Evolutionary conservation across 768 basidiomycete species (phyloP).

Genomic region (Cyclocybe cylindracea): DNA sequence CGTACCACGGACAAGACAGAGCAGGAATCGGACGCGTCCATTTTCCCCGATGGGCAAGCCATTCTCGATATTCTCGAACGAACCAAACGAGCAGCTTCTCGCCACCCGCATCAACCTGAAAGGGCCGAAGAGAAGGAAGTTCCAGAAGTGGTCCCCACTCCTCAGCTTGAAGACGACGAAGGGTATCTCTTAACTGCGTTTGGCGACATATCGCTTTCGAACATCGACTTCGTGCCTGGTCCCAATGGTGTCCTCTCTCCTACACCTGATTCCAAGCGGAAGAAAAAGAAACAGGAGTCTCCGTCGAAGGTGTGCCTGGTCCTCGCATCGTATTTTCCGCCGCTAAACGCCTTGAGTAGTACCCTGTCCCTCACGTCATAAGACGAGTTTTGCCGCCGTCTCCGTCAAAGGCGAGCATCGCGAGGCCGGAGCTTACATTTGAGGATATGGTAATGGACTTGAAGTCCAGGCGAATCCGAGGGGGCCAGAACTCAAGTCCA

Average conservation of each 20-base stretch:
- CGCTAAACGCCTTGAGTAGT: constrained; percentile 3
- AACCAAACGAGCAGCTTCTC: no score
- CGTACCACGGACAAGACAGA: no score
- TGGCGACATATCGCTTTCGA: constrained; percentile 45
- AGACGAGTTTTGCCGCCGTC: constrained; percentile 23
- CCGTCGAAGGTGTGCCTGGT: constrained; percentile 2
- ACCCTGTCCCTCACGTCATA: constrained; percentile 19
- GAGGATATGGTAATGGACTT: constrained; percentile 16
- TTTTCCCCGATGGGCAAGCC: no score
- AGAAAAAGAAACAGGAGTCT: constrained; percentile 6
- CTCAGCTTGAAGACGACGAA: constrained; percentile 28
- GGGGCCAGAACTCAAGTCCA: neutral
- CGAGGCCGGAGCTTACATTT: constrained; percentile 16
- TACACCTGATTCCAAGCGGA: constrained; percentile 16
- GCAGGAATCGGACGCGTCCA: no score
- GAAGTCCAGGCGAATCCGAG: constrained; percentile 2
- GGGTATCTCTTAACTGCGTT: constrained; percentile 42
- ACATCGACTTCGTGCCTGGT: constrained; percentile 35
- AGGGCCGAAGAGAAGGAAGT: neutral
- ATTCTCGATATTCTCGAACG: no score
- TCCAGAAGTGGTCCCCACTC: neutral
- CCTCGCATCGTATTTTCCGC: constrained; percentile 1
- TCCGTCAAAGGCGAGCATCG: constrained; percentile 15
- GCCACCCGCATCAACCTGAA: neutral
- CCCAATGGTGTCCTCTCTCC: constrained; percentile 15